Evolutionary conservation across 2,329 filamentous ascomycete genomes (phyloP).

Genomic region (Claviceps spartinae): DNA sequence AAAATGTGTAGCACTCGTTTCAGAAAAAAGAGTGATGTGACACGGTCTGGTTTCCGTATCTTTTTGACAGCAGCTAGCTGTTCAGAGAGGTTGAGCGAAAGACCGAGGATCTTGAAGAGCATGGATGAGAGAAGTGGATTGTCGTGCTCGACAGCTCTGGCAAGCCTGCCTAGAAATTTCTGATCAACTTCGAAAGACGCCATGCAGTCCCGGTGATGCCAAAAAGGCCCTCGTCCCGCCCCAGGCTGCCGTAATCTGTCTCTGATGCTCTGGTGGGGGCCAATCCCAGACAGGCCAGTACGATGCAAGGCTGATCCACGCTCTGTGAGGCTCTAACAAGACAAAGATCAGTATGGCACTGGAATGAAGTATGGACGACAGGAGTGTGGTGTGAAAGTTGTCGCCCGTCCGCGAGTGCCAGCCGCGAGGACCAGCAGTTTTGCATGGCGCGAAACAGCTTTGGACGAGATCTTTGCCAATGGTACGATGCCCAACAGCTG

Average conservation of each 20-base stretch:
- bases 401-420: background rate
- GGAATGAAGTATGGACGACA: background rate
- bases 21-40: conserved; percentile 64
- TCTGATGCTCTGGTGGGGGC: background rate
- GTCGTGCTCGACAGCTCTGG: conserved; percentile 61
- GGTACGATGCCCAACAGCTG: conserved; percentile 4
- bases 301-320: background rate
- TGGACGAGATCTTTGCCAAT: background rate
- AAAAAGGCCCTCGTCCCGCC: background rate
- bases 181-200: conserved; percentile 95
- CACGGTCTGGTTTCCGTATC: conserved; percentile 66
- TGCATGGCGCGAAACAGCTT: background rate
- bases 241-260: background rate
- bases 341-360: background rate
- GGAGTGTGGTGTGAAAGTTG: background rate
- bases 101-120: conserved; percentile 80
- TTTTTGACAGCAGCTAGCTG: conserved; percentile 75
- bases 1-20: conserved; percentile 80
- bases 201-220: conserved; percentile 39
- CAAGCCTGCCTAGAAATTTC: conserved; percentile 86
- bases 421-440: background rate
- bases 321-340: conserved; percentile 1
- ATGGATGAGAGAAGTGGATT: conserved; percentile 70
- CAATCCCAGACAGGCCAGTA: background rate
- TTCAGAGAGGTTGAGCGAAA: conserved; percentile 76